A percentile compares a stretch with the other conserved stretches of the same genome.
phyloP scores from a whole-genome alignment of 805 yeast genomes.

The Hemisphaericaspora nanyangensis region DNA sequence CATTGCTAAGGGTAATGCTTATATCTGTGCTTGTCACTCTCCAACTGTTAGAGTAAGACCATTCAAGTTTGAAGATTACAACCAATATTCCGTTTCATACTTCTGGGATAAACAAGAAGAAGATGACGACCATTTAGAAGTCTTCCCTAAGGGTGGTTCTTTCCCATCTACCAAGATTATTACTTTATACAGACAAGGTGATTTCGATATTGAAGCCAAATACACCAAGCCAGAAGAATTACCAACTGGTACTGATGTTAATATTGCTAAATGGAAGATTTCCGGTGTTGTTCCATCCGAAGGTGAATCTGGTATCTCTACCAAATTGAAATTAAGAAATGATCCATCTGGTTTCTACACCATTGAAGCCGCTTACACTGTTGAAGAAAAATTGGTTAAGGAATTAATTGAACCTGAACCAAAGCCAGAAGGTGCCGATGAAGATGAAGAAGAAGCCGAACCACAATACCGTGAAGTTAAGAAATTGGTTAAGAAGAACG shows the following conservation, averaged over 20 bases:
- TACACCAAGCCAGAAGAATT: slow-evolving; percentile 73
- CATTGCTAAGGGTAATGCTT: slow-evolving; percentile 98
- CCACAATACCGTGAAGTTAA: slow-evolving; percentile 87
- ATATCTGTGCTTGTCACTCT: slow-evolving; percentile 97
- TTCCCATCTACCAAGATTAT: slow-evolving; percentile 96
- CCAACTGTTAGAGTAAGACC: slow-evolving; percentile 99
- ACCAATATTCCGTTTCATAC: slow-evolving; percentile 89
- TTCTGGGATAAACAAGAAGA: slow-evolving; percentile 92
- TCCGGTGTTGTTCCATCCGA: slow-evolving; percentile 78
- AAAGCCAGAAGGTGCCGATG: slow-evolving; percentile 38
- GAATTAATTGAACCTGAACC: slow-evolving; percentile 68
- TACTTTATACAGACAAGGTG: slow-evolving; percentile 82
- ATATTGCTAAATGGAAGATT: slow-evolving; percentile 81
- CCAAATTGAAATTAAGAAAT: slow-evolving; percentile 92
- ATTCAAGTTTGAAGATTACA: slow-evolving; percentile 94
- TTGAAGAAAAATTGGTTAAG: slow-evolving; percentile 84
- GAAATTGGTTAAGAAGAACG: slow-evolving; percentile 89
- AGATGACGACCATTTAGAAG: slow-evolving; percentile 93
- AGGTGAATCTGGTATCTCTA: slow-evolving; percentile 75
- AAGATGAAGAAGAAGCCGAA: slow-evolving; percentile 59
- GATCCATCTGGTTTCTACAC: slow-evolving; percentile 95
- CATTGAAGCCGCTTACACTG: slow-evolving; percentile 91
- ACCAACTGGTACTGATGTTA: slow-evolving; percentile 62
- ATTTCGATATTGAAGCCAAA: slow-evolving; percentile 75
- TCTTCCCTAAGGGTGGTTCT: slow-evolving; percentile 88